These are phyloP conservation scores for Serendipita sp. DNA, from an alignment of 768 basidiomycete species.

Conservation along the genomic window DNA sequence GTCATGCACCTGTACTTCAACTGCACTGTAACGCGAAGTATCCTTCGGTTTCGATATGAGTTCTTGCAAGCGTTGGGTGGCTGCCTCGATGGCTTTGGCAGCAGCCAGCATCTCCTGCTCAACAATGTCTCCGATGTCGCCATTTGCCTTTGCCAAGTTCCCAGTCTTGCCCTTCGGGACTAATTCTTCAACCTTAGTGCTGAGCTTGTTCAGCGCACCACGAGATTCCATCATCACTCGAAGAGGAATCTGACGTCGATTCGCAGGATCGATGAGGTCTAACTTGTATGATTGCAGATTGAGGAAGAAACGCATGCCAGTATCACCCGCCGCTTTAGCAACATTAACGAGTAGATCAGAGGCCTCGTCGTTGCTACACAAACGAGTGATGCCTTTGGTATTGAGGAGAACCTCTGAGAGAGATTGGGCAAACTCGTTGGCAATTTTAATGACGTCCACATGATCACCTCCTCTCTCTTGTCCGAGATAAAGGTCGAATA, in stretches of 20 bases:
- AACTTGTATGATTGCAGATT: constrained; percentile 94
- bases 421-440: constrained; percentile 91
- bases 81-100: constrained; percentile 82
- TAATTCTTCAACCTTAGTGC: constrained; percentile 72
- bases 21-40: constrained; percentile 67
- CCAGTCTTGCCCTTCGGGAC: constrained; percentile 71
- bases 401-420: constrained; percentile 83
- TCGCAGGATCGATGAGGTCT: constrained; percentile 52
- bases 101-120: constrained; percentile 93
- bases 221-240: constrained; percentile 80
- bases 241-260: constrained; percentile 75
- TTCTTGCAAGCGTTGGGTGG: constrained; percentile 76
- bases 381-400: constrained; percentile 88
- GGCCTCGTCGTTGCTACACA: constrained; percentile 80
- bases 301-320: constrained; percentile 81
- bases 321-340: constrained; percentile 76
- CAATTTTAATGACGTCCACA: constrained; percentile 94
- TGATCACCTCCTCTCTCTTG: constrained; percentile 83
- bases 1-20: constrained; percentile 95
- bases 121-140: constrained; percentile 90
- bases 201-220: constrained; percentile 65
- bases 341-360: constrained; percentile 76
- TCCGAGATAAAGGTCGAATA: constrained; percentile 81
- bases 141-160: constrained; percentile 59
- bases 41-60: constrained; percentile 87